Conservation (phyloP, 345 rosid species). For the Eucalyptus sideroxylon region DNA sequence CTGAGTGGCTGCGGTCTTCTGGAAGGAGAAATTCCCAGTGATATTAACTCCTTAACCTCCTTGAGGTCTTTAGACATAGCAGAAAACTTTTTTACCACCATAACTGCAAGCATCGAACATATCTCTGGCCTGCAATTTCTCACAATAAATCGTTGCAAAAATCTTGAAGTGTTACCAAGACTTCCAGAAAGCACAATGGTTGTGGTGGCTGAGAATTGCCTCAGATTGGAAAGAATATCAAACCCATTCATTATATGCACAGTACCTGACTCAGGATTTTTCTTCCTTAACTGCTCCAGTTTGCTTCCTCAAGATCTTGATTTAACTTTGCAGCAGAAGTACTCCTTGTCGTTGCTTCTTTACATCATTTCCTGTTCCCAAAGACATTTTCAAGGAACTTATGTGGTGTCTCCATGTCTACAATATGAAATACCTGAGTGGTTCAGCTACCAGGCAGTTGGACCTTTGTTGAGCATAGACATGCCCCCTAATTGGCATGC, state of each 20-base stretch:
- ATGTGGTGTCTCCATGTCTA: neutral
- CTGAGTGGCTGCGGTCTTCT: neutral
- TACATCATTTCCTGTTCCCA: neutral
- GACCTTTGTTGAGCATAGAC: neutral
- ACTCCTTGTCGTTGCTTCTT: neutral
- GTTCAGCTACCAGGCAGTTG: neutral
- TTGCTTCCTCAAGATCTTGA: neutral
- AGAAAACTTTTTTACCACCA: neutral
- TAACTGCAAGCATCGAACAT: neutral
- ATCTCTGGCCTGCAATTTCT: neutral
- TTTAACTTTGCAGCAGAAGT: neutral
- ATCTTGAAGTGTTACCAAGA: neutral
- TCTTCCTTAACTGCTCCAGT: accelerated
- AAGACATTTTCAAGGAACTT: accelerated
- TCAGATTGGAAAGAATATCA: neutral
- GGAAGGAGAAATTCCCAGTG: neutral
- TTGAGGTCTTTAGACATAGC: neutral
- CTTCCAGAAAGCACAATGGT: neutral
- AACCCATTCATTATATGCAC: neutral
- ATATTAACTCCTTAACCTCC: neutral
- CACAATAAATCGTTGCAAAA: neutral
- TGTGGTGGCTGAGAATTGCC: neutral
- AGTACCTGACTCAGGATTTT: neutral
- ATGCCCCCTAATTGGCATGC: neutral
- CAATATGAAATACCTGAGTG: neutral